These are phyloP conservation scores for Lodderomyces metapsilosis DNA, from an alignment of 1,139 yeast genomes.

Conservation along the genomic window DNA sequence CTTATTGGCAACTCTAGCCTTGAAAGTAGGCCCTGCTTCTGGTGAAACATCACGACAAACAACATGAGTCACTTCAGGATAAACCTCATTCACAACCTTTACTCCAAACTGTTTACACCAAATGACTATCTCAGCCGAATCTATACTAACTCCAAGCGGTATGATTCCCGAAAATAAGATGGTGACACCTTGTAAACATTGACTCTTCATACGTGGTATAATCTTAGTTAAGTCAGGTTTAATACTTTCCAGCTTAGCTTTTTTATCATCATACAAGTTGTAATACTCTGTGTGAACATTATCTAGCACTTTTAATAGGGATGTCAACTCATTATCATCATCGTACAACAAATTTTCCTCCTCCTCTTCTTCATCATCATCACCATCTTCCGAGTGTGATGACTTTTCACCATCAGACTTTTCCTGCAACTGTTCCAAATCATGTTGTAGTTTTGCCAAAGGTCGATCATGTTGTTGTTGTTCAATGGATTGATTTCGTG, in stretches of 20 bases:
- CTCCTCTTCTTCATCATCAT: constrained; percentile 26
- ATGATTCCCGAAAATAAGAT: constrained; percentile 84
- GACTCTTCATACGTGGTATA: constrained; percentile 68
- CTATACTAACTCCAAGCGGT: constrained; percentile 72
- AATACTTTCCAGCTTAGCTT: constrained; percentile 3
- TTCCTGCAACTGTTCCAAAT: constrained; percentile 57
- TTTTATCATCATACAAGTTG: constrained; percentile 35
- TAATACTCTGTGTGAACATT: constrained; percentile 70
- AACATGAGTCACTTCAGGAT: constrained; percentile 81
- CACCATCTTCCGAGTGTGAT: constrained; percentile 14
- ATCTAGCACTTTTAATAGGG: constrained; percentile 61
- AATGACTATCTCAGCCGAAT: constrained; percentile 77
- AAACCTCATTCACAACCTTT: constrained; percentile 69
- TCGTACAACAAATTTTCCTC: constrained; percentile 62
- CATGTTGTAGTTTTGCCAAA: constrained; percentile 76
- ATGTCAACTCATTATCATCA: constrained; percentile 73
- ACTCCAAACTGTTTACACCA: constrained; percentile 97
- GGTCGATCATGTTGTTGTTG: constrained; percentile 76
- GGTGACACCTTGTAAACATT: constrained; percentile 66
- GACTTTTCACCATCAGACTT: constrained; percentile 16
- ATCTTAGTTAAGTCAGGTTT: constrained; percentile 64
- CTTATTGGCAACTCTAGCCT: constrained; percentile 73
- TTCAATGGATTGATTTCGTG: constrained; percentile 57
- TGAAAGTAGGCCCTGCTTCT: constrained; percentile 49
- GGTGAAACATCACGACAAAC: constrained; percentile 75